Evolutionary conservation across 1,139 yeast genomes (phyloP).

Genomic region (Eremothecium sinecaudum): DNA sequence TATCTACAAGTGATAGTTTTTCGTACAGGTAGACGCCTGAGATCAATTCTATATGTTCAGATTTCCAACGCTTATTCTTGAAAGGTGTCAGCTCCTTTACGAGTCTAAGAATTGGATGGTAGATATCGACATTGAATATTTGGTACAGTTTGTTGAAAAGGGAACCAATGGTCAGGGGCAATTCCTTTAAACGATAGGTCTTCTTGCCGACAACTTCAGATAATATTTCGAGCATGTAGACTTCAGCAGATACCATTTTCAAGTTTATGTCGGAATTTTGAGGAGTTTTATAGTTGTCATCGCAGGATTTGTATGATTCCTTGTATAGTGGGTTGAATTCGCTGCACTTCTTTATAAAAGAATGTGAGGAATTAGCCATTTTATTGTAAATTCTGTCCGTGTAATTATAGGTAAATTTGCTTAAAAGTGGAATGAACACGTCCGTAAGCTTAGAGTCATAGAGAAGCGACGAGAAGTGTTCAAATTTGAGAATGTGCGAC

Average conservation of each 20-base stretch:
- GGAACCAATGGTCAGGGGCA: constrained; percentile 29
- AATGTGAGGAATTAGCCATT: constrained; percentile 35
- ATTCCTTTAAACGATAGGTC: constrained; percentile 29
- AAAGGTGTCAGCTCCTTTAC: constrained; percentile 79
- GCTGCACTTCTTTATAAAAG: constrained; percentile 37
- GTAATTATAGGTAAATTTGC: constrained; percentile 32
- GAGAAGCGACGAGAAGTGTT: constrained; percentile 59
- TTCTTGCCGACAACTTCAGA: constrained; percentile 26
- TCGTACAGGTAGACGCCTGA: constrained; percentile 78
- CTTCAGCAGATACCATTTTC: constrained; percentile 31
- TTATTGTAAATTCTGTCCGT: constrained; percentile 35
- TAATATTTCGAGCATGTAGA: constrained; percentile 20
- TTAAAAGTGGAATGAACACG: constrained; percentile 34
- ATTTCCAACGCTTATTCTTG: constrained; percentile 91
- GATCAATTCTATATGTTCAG: constrained; percentile 85
- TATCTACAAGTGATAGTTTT: constrained; percentile 62
- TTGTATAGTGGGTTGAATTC: constrained; percentile 14
- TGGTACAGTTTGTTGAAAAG: constrained; percentile 26
- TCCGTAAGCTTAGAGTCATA: constrained; percentile 63
- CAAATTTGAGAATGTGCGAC: constrained; percentile 69
- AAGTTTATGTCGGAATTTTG: constrained; percentile 18
- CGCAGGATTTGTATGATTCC: constrained; percentile 4
- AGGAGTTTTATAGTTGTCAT: not conserved
- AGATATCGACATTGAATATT: constrained; percentile 52
- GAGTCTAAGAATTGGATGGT: constrained; percentile 60